Conservation (phyloP, 1,139 yeast genomes). For the Kluyveromyces sp. region DNA sequence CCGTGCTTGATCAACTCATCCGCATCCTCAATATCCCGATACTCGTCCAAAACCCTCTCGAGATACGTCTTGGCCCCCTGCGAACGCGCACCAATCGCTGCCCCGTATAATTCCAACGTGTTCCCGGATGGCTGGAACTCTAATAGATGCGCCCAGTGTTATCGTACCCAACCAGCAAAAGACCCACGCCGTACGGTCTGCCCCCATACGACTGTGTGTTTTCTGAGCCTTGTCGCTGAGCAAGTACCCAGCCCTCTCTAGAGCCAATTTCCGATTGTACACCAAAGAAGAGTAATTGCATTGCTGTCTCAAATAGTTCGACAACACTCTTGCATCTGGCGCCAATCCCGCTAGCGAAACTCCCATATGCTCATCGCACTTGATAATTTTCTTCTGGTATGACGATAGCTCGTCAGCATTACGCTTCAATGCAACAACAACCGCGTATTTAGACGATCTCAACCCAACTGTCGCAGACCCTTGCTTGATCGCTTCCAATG, state of each 20-base stretch:
- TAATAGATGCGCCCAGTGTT: constrained; percentile 83
- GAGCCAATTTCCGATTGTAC: constrained; percentile 80
- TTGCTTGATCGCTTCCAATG: constrained; percentile 94
- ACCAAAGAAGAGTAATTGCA: constrained; percentile 84
- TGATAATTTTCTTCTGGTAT: constrained; percentile 86
- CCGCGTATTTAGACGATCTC: constrained; percentile 78
- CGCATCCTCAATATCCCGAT: constrained; percentile 48
- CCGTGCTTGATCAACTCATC: constrained; percentile 83
- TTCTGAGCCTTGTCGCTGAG: constrained; percentile 96
- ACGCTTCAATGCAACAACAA: constrained; percentile 86
- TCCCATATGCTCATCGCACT: constrained; percentile 90
- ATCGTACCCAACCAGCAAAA: constrained; percentile 85
- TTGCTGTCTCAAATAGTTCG: constrained; percentile 83
- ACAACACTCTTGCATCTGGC: constrained; percentile 91
- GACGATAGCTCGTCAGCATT: constrained; percentile 97
- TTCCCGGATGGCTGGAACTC: constrained; percentile 97
- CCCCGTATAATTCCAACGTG: constrained; percentile 81
- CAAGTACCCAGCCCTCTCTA: constrained; percentile 74
- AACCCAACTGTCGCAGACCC: constrained; percentile 97
- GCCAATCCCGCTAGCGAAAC: constrained; percentile 95
- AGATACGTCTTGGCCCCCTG: constrained; percentile 96
- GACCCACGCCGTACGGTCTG: constrained; percentile 96
- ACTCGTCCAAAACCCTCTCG: constrained; percentile 72
- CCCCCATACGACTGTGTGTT: constrained; percentile 95
- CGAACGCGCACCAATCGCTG: constrained; percentile 97